Conservation (phyloP, 1,284 basidiomycete genomes). For the Neolentinus lepideus region DNA sequence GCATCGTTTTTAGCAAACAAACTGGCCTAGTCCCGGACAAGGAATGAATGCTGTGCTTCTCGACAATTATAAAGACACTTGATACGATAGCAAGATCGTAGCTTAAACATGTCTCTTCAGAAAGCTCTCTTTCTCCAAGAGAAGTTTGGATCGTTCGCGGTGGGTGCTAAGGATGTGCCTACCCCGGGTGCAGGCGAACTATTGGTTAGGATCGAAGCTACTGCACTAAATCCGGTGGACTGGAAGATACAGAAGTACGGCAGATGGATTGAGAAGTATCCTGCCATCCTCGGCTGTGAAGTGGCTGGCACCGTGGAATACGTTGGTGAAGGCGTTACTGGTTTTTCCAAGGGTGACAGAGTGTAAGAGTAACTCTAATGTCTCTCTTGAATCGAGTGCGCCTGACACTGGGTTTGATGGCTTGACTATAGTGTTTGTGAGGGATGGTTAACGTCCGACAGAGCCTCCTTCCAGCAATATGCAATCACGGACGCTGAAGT, state of each 20-base stretch:
- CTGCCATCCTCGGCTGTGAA: conserved; percentile 48
- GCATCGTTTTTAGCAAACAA: too few relatives aligned
- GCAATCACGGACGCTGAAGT: conserved; percentile 9
- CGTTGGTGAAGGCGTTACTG: conserved; percentile 43
- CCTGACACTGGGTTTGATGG: neutral
- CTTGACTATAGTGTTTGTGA: conserved; percentile 11
- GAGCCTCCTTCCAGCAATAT: conserved; percentile 18
- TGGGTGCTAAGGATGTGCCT: neutral
- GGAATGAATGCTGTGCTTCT: too few relatives aligned
- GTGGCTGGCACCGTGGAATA: conserved; percentile 48
- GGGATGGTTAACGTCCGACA: conserved; percentile 7
- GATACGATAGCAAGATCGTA: too few relatives aligned
- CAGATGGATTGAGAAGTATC: conserved; percentile 23
- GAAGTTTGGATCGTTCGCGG: neutral
- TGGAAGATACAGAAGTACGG: conserved; percentile 21
- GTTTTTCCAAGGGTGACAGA: conserved; percentile 47
- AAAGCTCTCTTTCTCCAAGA: neutral
- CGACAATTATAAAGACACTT: too few relatives aligned
- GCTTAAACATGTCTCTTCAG: too few relatives aligned
- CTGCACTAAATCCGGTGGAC: conserved; percentile 3
- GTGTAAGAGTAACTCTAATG: neutral
- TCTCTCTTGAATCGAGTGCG: neutral
- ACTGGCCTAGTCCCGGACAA: too few relatives aligned
- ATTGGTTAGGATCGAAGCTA: conserved; percentile 1
- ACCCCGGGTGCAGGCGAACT: neutral